phyloP scores from a whole-genome alignment of 2,329 filamentous ascomycete genomes.

The Sphaerulina populicola region DNA sequence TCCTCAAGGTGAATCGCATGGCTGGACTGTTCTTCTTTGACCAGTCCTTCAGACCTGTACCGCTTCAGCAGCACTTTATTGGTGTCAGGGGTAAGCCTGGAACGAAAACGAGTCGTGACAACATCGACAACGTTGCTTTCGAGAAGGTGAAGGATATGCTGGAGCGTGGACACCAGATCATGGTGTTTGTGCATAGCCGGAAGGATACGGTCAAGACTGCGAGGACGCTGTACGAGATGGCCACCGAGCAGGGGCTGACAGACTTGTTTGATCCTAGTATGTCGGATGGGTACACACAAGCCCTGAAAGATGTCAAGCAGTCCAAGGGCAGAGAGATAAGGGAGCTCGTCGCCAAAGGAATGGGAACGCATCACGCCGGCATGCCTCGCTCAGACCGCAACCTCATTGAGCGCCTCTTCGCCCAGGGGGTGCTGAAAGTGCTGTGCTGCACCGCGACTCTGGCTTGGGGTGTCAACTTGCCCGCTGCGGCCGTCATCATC shows the following conservation, averaged over 20 bases:
- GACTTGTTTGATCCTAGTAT: slow-evolving; percentile 75
- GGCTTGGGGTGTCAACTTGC: slow-evolving; percentile 97
- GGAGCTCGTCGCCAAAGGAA: slow-evolving; percentile 79
- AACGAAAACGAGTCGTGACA: slow-evolving; percentile 72
- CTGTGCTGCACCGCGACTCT: slow-evolving; percentile 96
- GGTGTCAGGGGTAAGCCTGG: slow-evolving; percentile 88
- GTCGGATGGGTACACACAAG: slow-evolving; percentile 72
- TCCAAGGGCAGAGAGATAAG: slow-evolving; percentile 80
- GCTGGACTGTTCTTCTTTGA: slow-evolving; percentile 96
- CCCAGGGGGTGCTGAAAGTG: slow-evolving; percentile 86
- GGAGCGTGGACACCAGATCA: slow-evolving; percentile 83
- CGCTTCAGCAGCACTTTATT: slow-evolving; percentile 93
- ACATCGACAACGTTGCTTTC: slow-evolving; percentile 77
- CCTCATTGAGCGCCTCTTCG: slow-evolving; percentile 86
- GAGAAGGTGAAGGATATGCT: slow-evolving; percentile 96
- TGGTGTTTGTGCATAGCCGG: slow-evolving; percentile 97
- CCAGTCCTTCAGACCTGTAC: slow-evolving; percentile 87
- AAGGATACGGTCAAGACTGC: slow-evolving; percentile 89
- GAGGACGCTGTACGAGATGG: slow-evolving; percentile 76
- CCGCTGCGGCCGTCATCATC: slow-evolving; percentile 92
- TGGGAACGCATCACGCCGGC: slow-evolving; percentile 92
- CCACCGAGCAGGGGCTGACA: slow-evolving; percentile 65
- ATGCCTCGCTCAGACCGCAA: slow-evolving; percentile 94
- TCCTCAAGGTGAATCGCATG: slow-evolving; percentile 88
- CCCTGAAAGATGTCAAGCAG: slow-evolving; percentile 73